Conservation (phyloP, 805 yeast genomes). For the Candida argentea region DNA sequence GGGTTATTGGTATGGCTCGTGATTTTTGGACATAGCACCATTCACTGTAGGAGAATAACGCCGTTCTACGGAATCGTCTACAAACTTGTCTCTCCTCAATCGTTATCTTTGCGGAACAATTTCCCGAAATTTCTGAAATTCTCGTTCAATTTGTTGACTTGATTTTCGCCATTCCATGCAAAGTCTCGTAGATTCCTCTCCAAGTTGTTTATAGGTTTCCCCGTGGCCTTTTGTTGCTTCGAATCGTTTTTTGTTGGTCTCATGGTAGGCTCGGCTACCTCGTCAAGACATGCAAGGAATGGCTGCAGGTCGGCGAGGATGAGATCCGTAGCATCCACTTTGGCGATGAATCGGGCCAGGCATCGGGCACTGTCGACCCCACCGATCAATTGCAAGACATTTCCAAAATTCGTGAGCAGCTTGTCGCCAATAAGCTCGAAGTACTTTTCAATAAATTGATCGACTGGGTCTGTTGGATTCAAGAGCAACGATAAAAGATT, state of each 20-base stretch:
- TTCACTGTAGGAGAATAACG: no score
- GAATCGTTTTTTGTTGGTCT: conserved; percentile 3
- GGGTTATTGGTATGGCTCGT: no score
- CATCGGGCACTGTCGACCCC: conserved; percentile 18
- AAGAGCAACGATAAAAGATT: conserved; percentile 58
- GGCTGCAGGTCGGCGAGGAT: conserved; percentile 19
- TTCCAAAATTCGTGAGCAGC: conserved; percentile 50
- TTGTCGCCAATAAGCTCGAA: conserved; percentile 58
- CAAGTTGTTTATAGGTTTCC: conserved; percentile 28
- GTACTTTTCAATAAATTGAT: conserved; percentile 55
- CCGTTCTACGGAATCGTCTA: no score
- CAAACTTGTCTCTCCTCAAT: no score
- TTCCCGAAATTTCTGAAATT: conserved; percentile 57
- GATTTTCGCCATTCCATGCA: conserved; percentile 43
- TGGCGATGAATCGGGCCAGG: conserved; percentile 27
- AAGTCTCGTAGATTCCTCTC: conserved; percentile 38
- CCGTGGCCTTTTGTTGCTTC: conserved; percentile 18
- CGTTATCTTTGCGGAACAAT: conserved; percentile 27
- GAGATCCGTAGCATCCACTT: conserved; percentile 17
- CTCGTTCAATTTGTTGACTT: conserved; percentile 55
- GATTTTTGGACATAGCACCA: no score
- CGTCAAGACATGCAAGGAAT: conserved; percentile 23
- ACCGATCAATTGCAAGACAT: conserved; percentile 45
- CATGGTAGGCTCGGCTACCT: conserved; percentile 7
- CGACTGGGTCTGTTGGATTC: conserved; percentile 51